Percentiles rank a stretch among this genome's conserved stretches.
Evolutionary conservation across 805 yeast species (phyloP).

Genomic region (Pichia kluyveri): DNA sequence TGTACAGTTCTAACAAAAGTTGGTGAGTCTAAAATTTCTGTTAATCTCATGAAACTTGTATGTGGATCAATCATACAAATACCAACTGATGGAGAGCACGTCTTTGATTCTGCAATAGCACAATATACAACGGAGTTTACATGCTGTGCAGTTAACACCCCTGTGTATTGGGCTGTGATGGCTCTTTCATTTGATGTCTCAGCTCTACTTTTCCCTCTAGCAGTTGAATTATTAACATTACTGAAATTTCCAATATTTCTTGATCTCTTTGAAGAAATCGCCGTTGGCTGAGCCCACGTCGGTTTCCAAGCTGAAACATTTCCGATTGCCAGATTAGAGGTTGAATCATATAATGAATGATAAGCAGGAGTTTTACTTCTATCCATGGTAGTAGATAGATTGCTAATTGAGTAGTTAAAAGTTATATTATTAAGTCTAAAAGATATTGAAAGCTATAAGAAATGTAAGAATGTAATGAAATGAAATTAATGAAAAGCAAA

Average conservation of each 20-base stretch:
- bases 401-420: too few relatives aligned
- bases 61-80: constrained; percentile 29
- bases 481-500: too few relatives aligned
- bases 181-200: not conserved
- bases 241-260: not conserved
- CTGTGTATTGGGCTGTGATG: not conserved
- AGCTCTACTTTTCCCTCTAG: not conserved
- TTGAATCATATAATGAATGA: constrained; percentile 1
- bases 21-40: constrained; percentile 34
- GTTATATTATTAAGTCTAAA: too few relatives aligned
- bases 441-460: too few relatives aligned
- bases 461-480: too few relatives aligned
- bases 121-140: constrained; percentile 3
- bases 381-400: not conserved
- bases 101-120: constrained; percentile 16
- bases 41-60: constrained; percentile 30
- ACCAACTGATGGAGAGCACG: constrained; percentile 26
- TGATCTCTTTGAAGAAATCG: not conserved
- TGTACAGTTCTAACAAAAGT: constrained; percentile 37
- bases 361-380: not conserved
- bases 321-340: not conserved
- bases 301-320: constrained; percentile 2
- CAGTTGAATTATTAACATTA: not conserved
- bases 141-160: not conserved
- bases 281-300: constrained; percentile 1